Evolutionary conservation across 2,329 filamentous ascomycete genomes (phyloP).

Genomic region (Parafenestella ontariensis): DNA sequence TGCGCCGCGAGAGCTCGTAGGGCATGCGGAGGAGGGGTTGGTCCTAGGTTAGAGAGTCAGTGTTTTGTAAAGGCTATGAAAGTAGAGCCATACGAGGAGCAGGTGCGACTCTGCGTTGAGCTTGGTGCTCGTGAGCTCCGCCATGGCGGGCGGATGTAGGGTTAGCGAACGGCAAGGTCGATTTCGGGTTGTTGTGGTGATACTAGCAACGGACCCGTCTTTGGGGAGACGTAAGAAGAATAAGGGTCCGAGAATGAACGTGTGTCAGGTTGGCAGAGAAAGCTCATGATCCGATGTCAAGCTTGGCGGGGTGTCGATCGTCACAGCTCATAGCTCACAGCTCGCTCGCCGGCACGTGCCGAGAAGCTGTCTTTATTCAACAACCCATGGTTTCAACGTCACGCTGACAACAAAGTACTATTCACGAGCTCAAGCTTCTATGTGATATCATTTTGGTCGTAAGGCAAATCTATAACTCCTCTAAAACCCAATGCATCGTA

Average conservation of each 20-base stretch:
- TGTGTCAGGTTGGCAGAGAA: conserved; percentile 2
- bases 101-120: conserved; percentile 79
- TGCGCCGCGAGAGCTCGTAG: conserved; percentile 90
- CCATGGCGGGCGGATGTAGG: conserved; percentile 42
- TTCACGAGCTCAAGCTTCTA: conserved; percentile 18
- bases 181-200: background rate
- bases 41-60: conserved; percentile 64
- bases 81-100: conserved; percentile 65
- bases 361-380: background rate
- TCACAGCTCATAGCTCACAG: conserved; percentile 24
- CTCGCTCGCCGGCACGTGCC: conserved; percentile 23
- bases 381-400: background rate
- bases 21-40: conserved; percentile 93
- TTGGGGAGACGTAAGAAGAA: background rate
- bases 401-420: background rate
- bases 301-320: conserved; percentile 28
- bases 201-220: background rate
- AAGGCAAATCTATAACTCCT: conserved; percentile 49
- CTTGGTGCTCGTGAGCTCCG: conserved; percentile 63
- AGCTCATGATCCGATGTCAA: conserved; percentile 17
- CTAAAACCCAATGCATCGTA: conserved; percentile 49
- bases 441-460: conserved; percentile 44
- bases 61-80: background rate
- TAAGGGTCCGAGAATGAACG: background rate
- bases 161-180: background rate